phyloP scores from a whole-genome alignment of 306 rosid species.

The Sphenostylis stenocarpa region DNA sequence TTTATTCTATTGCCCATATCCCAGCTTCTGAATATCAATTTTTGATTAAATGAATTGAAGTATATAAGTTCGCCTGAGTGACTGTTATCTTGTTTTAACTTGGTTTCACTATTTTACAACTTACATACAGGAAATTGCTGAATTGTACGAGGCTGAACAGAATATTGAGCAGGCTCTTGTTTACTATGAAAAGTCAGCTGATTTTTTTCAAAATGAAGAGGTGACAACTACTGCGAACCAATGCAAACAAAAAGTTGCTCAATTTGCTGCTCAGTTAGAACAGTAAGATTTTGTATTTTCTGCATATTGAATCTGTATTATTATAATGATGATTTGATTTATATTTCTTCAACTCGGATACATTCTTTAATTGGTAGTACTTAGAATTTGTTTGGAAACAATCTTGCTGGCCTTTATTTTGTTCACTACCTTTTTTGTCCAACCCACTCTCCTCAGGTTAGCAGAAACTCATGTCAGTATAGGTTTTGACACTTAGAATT shows the following conservation, averaged over 20 bases:
- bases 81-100: slow-evolving; percentile 27
- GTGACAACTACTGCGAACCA: slow-evolving; percentile 83
- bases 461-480: neutral
- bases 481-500: slow-evolving; percentile 20
- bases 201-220: slow-evolving; percentile 87
- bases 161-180: slow-evolving; percentile 75
- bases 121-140: slow-evolving; percentile 81
- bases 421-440: neutral
- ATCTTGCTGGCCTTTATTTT: slow-evolving; percentile 12
- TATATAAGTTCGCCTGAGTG: neutral
- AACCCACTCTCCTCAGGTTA: neutral
- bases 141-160: slow-evolving; percentile 82
- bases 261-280: slow-evolving; percentile 88
- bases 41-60: neutral
- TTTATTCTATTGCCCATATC: neutral
- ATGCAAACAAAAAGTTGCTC: slow-evolving; percentile 98
- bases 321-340: neutral
- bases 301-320: slow-evolving; percentile 5
- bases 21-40: slow-evolving; percentile 6
- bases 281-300: slow-evolving; percentile 55
- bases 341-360: neutral
- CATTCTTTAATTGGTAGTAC: slow-evolving; percentile 13
- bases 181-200: slow-evolving; percentile 87
- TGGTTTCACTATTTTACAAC: slow-evolving; percentile 19
- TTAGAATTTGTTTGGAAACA: slow-evolving; percentile 1